Base-by-base conservation (phyloP, 306 rosid genomes). In the Trifolium fragiferum region DNA sequence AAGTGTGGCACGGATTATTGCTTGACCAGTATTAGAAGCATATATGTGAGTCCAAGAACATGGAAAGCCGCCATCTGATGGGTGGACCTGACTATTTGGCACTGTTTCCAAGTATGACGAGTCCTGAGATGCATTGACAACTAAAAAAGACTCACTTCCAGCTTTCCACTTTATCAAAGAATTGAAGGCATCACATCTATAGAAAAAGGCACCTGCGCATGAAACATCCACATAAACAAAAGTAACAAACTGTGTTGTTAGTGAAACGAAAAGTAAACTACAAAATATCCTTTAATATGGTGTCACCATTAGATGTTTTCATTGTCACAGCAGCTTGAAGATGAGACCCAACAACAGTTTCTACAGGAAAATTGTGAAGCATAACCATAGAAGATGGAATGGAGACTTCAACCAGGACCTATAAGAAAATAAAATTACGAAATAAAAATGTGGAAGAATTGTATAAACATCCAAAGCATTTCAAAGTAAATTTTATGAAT, bases 311-410 rank as follows among this genome's bases (percentile, higher is more conserved):
- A 37, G 88, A 82, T 77, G 96, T 80, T 84, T 90, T 87, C 98
- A 93, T 85, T 78, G 96, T 89, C 73, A 91, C 94, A 19, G 96
- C 93, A 79, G 96, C 96, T 80, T 81, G 87, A 75, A 93, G 90
- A 85, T 87, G 82, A 55, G 96, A 88, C 76, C 96, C 96, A 80
- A 93, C 90, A 78, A 87, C 88, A 84, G 97, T 90, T 83, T 93
- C 98, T 27, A 93, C 94, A 61, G 90, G 97, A 81, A 89, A 89
- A 75, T 75, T 80, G 77, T 10, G 89, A 81, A 93, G 92, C 92
- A 93, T 84, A 78, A 79, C 87, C 91, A 93, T 84, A 33, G 97
- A 88, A 68, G 87, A 72, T 38, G 97, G 98, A 53, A 83, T 40
- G 14, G 94, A 86, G 72, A 93, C 98, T 83, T 89, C 96, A 81